These are phyloP conservation scores for Xylaria polymorpha DNA, from an alignment of 2,329 filamentous ascomycete genomes.

Conservation along the genomic window DNA sequence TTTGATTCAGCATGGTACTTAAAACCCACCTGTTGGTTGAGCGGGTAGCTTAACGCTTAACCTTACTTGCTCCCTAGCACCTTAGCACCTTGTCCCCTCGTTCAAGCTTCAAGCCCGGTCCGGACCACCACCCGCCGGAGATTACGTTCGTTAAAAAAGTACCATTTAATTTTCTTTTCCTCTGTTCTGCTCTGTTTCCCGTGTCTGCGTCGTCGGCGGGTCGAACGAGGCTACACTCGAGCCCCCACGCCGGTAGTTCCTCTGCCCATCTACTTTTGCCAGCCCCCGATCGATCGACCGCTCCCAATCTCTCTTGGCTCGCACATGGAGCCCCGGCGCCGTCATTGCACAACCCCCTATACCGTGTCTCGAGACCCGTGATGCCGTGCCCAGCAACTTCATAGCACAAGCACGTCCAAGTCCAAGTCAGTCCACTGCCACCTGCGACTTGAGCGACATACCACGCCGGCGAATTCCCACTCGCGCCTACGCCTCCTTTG, in stretches of 20 bases:
- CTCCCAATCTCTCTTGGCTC: conserved; percentile 33
- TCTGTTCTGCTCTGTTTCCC: not conserved
- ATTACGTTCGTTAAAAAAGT: conserved; percentile 34
- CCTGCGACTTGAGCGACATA: conserved; percentile 34
- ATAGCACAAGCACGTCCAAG: conserved; percentile 23
- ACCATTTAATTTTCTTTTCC: conserved; percentile 19
- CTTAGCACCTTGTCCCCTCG: conserved; percentile 25
- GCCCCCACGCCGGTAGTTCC: conserved; percentile 28
- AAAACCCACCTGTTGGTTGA: no score
- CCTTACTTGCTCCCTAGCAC: not conserved
- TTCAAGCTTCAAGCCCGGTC: conserved; percentile 27
- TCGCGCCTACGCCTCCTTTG: conserved; percentile 7
- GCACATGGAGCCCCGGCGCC: conserved; percentile 38
- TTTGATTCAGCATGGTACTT: no score
- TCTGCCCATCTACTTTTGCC: conserved; percentile 5
- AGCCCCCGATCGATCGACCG: conserved; percentile 28
- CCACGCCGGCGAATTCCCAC: conserved; percentile 29
- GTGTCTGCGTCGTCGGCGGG: not conserved
- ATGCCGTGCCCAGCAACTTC: conserved; percentile 19
- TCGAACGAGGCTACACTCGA: not conserved
- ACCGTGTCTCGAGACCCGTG: conserved; percentile 22
- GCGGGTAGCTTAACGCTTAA: conserved; percentile 11
- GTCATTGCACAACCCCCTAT: conserved; percentile 37
- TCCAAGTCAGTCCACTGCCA: conserved; percentile 14
- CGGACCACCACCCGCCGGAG: conserved; percentile 25